Conservation (phyloP, 306 rosid genomes). For the Sechiopsis laciniata region DNA sequence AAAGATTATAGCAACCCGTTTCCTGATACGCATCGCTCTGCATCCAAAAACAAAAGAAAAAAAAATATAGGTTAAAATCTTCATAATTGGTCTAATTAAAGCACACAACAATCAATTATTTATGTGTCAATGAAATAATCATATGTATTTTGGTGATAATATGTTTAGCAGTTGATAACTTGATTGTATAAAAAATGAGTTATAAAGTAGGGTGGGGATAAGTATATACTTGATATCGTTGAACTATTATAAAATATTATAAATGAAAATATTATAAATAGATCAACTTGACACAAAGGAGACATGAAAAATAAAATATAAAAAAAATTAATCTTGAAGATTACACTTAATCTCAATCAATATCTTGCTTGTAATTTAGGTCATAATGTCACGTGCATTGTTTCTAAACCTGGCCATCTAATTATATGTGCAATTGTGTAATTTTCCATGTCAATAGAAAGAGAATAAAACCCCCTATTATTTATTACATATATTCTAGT, state of each 20-base stretch:
- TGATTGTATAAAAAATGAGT: too few relatives aligned
- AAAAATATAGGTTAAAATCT: too few relatives aligned
- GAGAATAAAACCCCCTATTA: neutral
- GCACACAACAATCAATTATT: too few relatives aligned
- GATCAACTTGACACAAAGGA: neutral
- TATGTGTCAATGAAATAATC: too few relatives aligned
- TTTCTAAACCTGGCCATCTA: neutral
- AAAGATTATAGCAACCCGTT: conserved; percentile 90
- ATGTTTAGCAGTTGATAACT: too few relatives aligned
- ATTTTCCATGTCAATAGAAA: conserved; percentile 1
- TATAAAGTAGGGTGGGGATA: too few relatives aligned
- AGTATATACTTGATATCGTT: too few relatives aligned
- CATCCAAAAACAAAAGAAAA: too few relatives aligned
- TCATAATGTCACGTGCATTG: conserved; percentile 12
- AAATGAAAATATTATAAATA: too few relatives aligned
- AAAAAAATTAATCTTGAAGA: neutral
- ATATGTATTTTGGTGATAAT: too few relatives aligned
- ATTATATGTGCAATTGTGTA: neutral
- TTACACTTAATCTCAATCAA: neutral
- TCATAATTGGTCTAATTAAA: too few relatives aligned
- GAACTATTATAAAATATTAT: too few relatives aligned
- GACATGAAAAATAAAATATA: neutral
- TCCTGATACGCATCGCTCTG: conserved; percentile 74
- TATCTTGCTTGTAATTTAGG: neutral
- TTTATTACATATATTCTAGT: neutral